Evolutionary conservation across 164 flowering plant species (phyloP).

Genomic region (Vitis rupestris): DNA sequence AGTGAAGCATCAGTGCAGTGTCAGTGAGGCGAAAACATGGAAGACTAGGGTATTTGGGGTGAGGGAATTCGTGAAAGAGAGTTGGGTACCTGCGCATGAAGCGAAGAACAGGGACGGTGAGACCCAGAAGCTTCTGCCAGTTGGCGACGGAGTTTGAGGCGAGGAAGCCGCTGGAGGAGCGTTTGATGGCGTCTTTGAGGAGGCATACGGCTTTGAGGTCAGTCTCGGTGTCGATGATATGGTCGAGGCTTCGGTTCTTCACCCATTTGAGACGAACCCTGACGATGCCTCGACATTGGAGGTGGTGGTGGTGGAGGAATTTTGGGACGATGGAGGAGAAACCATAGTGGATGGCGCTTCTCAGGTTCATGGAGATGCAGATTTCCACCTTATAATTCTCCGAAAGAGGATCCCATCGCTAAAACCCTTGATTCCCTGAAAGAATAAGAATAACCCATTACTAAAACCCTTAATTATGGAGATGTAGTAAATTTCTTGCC

Average conservation of each 20-base stretch:
- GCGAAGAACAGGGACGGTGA: conserved; percentile 89
- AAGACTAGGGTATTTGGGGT: conserved; percentile 51
- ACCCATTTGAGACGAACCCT: conserved; percentile 94
- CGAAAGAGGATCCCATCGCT: too few relatives aligned
- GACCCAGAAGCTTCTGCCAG: conserved; percentile 81
- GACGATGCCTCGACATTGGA: conserved; percentile 31
- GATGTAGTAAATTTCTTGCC: too few relatives aligned
- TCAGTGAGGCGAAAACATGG: conserved; percentile 72
- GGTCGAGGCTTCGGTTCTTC: conserved; percentile 74
- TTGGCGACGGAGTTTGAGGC: conserved; percentile 59
- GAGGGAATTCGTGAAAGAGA: conserved; percentile 74
- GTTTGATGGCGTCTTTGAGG: conserved; percentile 86
- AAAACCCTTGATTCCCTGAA: too few relatives aligned
- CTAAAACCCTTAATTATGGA: too few relatives aligned
- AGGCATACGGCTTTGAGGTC: conserved; percentile 91
- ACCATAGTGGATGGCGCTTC: too few relatives aligned
- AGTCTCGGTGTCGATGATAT: conserved; percentile 83
- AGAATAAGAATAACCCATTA: too few relatives aligned
- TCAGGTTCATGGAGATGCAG: too few relatives aligned
- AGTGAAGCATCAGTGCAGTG: conserved; percentile 48
- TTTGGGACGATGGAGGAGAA: too few relatives aligned
- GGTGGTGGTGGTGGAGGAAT: conserved; percentile 12
- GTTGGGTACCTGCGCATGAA: conserved; percentile 87
- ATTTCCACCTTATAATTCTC: too few relatives aligned
- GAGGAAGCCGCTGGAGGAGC: conserved; percentile 70